A percentile compares a stretch with the other conserved stretches of the same genome.
Evolutionary conservation across 2,329 filamentous ascomycete genomes (phyloP).

Genomic region (Huntiella abstrusa): DNA sequence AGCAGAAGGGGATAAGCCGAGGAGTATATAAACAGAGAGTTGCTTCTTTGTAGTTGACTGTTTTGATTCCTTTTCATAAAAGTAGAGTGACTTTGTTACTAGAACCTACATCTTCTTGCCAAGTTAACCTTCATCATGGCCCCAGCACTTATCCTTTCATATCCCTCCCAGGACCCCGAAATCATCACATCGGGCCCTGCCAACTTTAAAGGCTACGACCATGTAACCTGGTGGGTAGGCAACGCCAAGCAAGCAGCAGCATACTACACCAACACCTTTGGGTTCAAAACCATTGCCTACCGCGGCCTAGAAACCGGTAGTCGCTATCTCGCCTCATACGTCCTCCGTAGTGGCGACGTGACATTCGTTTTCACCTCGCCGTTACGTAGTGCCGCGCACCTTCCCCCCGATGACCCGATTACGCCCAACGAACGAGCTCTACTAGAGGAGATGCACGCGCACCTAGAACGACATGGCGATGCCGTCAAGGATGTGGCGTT

Average conservation of each 20-base stretch:
- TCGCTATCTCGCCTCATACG: conserved; percentile 64
- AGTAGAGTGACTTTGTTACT: not conserved
- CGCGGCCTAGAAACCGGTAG: conserved; percentile 75
- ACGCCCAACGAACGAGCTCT: conserved; percentile 42
- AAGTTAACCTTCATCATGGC: conserved; percentile 27
- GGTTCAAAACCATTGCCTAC: conserved; percentile 69
- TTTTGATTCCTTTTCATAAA: not conserved
- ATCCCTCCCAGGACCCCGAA: conserved; percentile 19
- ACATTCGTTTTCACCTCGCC: conserved; percentile 75
- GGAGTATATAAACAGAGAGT: too few species aligned
- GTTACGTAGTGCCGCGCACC: conserved; percentile 39
- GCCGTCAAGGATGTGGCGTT: conserved; percentile 92
- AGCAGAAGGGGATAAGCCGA: too few species aligned
- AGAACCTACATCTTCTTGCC: not conserved
- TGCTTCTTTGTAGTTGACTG: too few species aligned
- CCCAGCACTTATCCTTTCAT: conserved; percentile 27
- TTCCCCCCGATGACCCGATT: conserved; percentile 41
- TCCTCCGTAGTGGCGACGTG: conserved; percentile 57
- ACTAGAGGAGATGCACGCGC: conserved; percentile 58
- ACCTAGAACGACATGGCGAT: conserved; percentile 77
- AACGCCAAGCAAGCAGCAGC: conserved; percentile 90
- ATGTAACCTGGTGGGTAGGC: conserved; percentile 89
- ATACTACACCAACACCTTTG: conserved; percentile 76
- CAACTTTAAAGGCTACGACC: conserved; percentile 71
- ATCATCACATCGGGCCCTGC: conserved; percentile 27